These are phyloP conservation scores for Mycena chlorophos DNA, from an alignment of 768 basidiomycete genomes.

Conservation along the genomic window DNA sequence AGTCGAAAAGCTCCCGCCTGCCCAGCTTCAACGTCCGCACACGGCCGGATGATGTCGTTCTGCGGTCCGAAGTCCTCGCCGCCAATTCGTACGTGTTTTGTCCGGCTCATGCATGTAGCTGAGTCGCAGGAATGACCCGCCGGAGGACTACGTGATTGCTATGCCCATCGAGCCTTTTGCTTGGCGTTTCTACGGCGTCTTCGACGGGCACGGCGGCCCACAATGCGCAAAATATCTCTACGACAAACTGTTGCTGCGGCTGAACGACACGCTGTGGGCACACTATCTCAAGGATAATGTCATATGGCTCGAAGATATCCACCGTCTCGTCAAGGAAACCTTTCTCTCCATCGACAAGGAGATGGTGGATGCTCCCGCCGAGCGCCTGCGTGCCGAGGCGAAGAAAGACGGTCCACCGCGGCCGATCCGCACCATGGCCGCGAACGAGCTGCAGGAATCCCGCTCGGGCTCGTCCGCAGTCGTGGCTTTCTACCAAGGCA, in stretches of 20 bases:
- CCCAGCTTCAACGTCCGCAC: not conserved
- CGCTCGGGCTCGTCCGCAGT: slow-evolving; percentile 44
- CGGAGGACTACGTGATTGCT: not conserved
- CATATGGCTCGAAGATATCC: slow-evolving; percentile 32
- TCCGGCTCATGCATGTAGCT: not conserved
- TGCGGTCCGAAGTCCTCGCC: not conserved
- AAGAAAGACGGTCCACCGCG: not conserved
- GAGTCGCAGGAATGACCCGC: not conserved
- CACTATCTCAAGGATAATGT: slow-evolving; percentile 6
- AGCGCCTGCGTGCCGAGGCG: slow-evolving; percentile 26
- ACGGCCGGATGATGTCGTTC: not conserved
- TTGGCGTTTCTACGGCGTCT: not conserved
- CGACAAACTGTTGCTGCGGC: not conserved
- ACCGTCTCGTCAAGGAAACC: slow-evolving; percentile 35
- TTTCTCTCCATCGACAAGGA: slow-evolving; percentile 41
- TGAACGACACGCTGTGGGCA: not conserved
- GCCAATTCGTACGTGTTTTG: not conserved
- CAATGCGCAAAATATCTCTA: not conserved
- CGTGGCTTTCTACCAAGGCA: slow-evolving; percentile 42
- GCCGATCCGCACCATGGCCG: slow-evolving; percentile 27
- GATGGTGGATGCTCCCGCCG: slow-evolving; percentile 34
- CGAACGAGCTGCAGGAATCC: slow-evolving; percentile 32
- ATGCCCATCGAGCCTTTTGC: not conserved
- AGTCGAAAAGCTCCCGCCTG: not conserved
- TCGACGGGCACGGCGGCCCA: not conserved